Evolutionary conservation across 208 protist species (phyloP), one percentile per base, ranked within the genome.

Genomic region (Phytomonas sp.): DNA sequence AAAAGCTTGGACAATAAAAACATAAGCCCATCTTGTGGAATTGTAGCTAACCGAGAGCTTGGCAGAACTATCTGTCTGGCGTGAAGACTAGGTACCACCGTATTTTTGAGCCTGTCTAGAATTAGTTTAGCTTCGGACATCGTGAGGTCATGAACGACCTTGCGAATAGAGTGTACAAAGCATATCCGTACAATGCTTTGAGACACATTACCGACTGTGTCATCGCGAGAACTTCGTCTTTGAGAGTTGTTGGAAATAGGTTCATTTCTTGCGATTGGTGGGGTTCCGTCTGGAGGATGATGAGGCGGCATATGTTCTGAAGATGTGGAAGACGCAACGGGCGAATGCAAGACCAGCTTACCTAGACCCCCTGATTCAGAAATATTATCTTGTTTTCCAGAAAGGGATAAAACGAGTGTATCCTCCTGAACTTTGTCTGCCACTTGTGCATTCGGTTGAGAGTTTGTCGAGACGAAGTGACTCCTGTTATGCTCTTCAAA

Each of bases 1-100:
- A 96, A 71, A 31, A 96, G 79, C 69, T 87, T 80, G 82, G 85
- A 94, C n/a, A 96, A 75, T 29, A 96, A 77, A 76, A 94, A 70
- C 80, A 96, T 86, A 20, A 92, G 83, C 69, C 93, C 84, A 68
- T 91, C 80, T 37, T 56, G 20, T 92, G 80, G 8, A 75, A 82
- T 36, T 61, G 4, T 29, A 94, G 81, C 28, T 43, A 74, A 33
- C 67, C 93, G 86, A 23, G 92, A 94, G 51, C 85, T 84, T 13
- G 89, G 89, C 20, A 93, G 73, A 71, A 81, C 80, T 26, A 85
- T 95, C 67, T 82, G 81, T 46, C 79, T 77, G 5, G 81, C 69
- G 77, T 88, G 92, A 56, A 76, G 71, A 31, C 81, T 82, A 23
- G 93, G 75, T 8, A 81, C 73, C 34, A 93, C 76, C 0, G 51